These are phyloP conservation scores for Perkinsus chesapeaki DNA, from an alignment of 169 alveolate genomes.

Conservation along the genomic window DNA sequence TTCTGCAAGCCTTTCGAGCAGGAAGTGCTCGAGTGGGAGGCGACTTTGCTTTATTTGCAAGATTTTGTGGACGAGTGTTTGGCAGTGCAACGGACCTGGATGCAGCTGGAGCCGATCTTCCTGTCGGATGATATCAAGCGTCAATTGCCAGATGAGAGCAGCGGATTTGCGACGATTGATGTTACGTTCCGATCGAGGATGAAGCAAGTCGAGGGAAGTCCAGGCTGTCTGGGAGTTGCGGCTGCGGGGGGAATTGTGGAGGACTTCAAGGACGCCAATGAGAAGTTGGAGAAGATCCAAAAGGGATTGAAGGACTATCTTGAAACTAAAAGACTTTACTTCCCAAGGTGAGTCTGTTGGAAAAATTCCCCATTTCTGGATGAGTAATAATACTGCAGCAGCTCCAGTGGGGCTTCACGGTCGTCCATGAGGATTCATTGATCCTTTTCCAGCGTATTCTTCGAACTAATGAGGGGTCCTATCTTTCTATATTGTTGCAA, in stretches of 20 bases:
- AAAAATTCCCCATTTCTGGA: too few species aligned
- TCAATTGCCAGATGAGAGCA: constrained; percentile 52
- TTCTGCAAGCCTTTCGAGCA: constrained; percentile 62
- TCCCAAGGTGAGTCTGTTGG: constrained; percentile 29
- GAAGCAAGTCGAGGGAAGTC: not conserved
- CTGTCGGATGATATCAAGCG: constrained; percentile 61
- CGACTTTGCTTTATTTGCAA: constrained; percentile 50
- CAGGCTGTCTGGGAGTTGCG: not conserved
- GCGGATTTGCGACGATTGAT: not conserved
- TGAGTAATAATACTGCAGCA: too few species aligned
- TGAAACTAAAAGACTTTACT: constrained; percentile 74
- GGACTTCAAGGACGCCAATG: constrained; percentile 62
- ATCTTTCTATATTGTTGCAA: too few species aligned
- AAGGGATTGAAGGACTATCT: constrained; percentile 80
- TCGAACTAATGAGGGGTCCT: too few species aligned
- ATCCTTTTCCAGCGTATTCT: too few species aligned
- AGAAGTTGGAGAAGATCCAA: constrained; percentile 69
- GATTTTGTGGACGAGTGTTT: constrained; percentile 32
- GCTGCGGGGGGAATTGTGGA: constrained; percentile 30
- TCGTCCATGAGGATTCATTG: too few species aligned
- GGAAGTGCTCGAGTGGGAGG: constrained; percentile 72
- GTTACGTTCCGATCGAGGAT: not conserved
- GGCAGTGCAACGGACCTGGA: constrained; percentile 13
- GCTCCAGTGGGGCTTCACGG: too few species aligned
- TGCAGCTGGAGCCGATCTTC: constrained; percentile 57